Conservation (phyloP, 1,284 basidiomycete genomes). For the Pyrrhoderma noxium region DNA sequence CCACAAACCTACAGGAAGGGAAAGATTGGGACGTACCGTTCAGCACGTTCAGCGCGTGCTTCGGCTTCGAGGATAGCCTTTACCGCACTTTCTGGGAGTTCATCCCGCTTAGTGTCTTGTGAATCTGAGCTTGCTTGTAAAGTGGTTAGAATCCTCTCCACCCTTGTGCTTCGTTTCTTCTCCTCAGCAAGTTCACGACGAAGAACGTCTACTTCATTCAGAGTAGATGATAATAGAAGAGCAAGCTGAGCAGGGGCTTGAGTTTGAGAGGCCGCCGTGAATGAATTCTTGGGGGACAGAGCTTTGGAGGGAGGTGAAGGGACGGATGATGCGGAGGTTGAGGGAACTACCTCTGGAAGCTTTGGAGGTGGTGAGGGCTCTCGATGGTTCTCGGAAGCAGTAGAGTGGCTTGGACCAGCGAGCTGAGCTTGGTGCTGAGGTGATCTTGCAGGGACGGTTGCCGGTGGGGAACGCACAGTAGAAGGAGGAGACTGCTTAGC, state of each 20-base stretch:
- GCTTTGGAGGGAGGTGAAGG: too few relatives aligned
- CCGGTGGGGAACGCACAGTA: too few relatives aligned
- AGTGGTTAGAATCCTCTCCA: slow-evolving; percentile 41
- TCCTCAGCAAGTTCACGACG: slow-evolving; percentile 3
- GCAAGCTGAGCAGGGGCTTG: slow-evolving; percentile 15
- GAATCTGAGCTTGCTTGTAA: slow-evolving; percentile 21
- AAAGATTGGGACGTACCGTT: slow-evolving; percentile 38
- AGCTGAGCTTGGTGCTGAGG: too few relatives aligned
- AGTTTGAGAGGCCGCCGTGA: not conserved
- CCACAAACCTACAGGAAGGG: not conserved
- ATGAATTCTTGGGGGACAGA: too few relatives aligned
- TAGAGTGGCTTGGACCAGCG: too few relatives aligned
- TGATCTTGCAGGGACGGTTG: too few relatives aligned
- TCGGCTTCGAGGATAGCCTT: slow-evolving; percentile 40
- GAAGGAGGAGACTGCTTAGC: too few relatives aligned
- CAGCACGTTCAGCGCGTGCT: slow-evolving; percentile 40
- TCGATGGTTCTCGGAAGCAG: too few relatives aligned
- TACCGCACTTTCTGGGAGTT: slow-evolving; percentile 23
- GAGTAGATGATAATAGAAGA: slow-evolving; percentile 13
- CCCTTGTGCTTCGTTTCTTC: slow-evolving; percentile 40
- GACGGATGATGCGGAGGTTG: too few relatives aligned
- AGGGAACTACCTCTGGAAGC: too few relatives aligned
- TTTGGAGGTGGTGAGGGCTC: too few relatives aligned
- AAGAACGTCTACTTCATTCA: slow-evolving; percentile 15
- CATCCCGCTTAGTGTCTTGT: slow-evolving; percentile 1